A percentile compares a stretch with the other conserved stretches of the same genome.
Evolutionary conservation across 2,329 filamentous ascomycete species (phyloP).

Genomic region (Epichloe scottii): DNA sequence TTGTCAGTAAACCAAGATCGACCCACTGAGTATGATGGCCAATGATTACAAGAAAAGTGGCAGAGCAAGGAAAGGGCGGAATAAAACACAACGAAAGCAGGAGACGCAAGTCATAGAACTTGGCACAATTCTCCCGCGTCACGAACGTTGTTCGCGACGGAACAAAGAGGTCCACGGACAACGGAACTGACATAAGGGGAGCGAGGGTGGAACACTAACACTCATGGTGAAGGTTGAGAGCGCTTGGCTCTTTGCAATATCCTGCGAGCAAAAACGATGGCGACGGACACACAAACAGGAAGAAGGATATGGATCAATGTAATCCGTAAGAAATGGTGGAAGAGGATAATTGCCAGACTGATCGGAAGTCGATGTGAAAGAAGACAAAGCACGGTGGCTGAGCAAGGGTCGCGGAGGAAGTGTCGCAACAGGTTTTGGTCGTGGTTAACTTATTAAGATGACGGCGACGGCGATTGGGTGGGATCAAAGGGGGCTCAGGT

Average conservation of each 20-base stretch:
- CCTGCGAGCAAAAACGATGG: background rate
- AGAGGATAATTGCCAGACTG: background rate
- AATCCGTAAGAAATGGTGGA: background rate
- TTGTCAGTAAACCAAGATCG: conserved; percentile 15
- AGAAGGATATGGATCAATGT: background rate
- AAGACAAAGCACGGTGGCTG: background rate
- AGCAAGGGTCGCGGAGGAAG: conserved; percentile 1
- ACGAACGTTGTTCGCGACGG: background rate
- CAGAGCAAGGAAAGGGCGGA: background rate
- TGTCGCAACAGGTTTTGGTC: background rate
- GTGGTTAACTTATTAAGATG: conserved; percentile 1
- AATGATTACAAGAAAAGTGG: background rate
- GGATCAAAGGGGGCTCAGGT: background rate
- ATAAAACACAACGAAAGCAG: background rate
- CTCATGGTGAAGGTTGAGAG: conserved; percentile 14
- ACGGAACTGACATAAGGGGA: conserved; percentile 10
- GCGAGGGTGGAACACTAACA: conserved; percentile 15
- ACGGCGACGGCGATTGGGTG: background rate
- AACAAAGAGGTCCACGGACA: background rate
- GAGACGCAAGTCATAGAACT: background rate
- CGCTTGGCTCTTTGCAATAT: conserved; percentile 4
- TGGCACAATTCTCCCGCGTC: background rate
- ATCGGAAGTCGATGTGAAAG: background rate
- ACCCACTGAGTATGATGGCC: conserved; percentile 1
- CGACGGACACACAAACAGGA: background rate